Base-by-base conservation (phyloP, 805 yeast genomes). In the Teunomyces cretensis region DNA sequence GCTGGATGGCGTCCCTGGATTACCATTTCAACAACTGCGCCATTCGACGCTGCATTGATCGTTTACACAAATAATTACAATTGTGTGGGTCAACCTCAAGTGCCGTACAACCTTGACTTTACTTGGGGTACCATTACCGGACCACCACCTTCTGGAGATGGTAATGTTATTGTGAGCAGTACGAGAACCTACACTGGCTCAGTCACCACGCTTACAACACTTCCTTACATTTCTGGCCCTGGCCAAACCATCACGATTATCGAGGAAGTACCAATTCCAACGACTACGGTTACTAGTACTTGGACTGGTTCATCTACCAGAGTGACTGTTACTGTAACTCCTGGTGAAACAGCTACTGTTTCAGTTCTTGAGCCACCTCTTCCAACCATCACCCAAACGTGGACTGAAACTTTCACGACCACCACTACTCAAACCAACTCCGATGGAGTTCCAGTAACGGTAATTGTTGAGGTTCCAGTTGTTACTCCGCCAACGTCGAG, bases 221-320 rank as follows among this genome's bases (percentile, higher is more conserved):
- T 26, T 19, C 22, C 22, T 4, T 19, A 19, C 28, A 26, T 8
- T 26, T 9, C 9, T 9, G 28, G 9, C 9, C 41, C 24, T 11
- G 41, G 41, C 3, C 35, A 31, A 12, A 28, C 49, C 15, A 42
- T 43, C n/a, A 28, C 49, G 14, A 42, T 45, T 2, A 28, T 49
- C n/a, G 47, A 47, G 3, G 49, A 50, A 3, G 49, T 47, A 14
- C 55, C 55, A 9, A 39, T 38, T 16, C 51, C 48, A 11, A 44
- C 49, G 12, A 26, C 19, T 11, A 42, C 49, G 1, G n/a, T 22
- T 14, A 42, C 43, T 13, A 6, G 9, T 3, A 39, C 46, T 15
- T 46, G 46, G 46, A 39, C 41, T 11, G 44, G 46, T 3, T 17
- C 38, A 2, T 2, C 2, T 11, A 26, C 32, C 11, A 41, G 39